phyloP scores from a whole-genome alignment of 306 rosid species.

The Mimosa pudica region DNA sequence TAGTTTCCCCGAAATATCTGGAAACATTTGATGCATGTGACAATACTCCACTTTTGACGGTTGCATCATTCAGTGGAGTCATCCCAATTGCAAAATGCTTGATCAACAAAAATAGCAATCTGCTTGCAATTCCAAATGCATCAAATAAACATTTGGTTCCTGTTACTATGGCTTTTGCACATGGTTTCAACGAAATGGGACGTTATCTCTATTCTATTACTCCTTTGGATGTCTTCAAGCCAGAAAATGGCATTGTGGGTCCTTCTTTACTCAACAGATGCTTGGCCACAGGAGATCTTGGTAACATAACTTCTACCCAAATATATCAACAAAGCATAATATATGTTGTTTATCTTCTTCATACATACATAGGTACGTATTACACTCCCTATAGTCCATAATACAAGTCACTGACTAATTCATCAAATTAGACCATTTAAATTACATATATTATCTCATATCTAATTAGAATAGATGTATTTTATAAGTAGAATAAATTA shows the following conservation, averaged over 20 bases:
- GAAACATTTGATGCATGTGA: background rate
- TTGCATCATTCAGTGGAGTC: background rate
- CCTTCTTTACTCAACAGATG: rapidly evolving
- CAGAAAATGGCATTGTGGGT: background rate
- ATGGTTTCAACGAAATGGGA: background rate
- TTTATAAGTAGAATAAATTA: too few species aligned
- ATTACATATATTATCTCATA: too few species aligned
- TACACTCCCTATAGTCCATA: too few species aligned
- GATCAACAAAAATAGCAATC: background rate
- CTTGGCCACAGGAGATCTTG: too few species aligned
- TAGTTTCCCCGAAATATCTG: background rate
- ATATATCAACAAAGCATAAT: background rate
- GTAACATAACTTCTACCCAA: background rate
- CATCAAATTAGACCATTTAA: too few species aligned
- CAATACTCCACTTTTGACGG: background rate
- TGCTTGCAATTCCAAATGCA: background rate
- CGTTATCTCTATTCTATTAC: background rate
- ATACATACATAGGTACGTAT: background rate
- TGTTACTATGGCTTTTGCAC: background rate
- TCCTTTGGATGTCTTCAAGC: background rate
- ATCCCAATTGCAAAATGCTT: background rate
- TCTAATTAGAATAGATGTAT: too few species aligned
- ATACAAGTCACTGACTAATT: too few species aligned
- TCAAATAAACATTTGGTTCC: too few species aligned
- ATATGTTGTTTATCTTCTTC: background rate